A percentile compares a stretch with the other conserved stretches of the same genome.
Conservation (phyloP, 306 rosid species). For the Hippophae rhamnoides region DNA sequence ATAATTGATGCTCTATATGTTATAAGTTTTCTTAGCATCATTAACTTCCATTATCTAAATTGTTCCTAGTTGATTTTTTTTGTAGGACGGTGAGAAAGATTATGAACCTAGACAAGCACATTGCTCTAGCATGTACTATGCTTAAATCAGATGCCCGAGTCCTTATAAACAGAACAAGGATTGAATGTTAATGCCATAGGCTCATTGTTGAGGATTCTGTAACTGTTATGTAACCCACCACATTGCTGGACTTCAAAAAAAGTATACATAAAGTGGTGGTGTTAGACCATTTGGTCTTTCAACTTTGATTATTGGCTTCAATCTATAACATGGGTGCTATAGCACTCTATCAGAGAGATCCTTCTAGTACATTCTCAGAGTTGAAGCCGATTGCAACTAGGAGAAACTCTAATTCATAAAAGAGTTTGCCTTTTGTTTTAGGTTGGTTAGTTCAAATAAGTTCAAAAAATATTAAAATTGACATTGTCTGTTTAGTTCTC, state of each 20-base stretch:
- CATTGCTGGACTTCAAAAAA: constrained; percentile 96
- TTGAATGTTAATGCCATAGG: constrained; percentile 90
- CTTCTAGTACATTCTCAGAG: constrained; percentile 92
- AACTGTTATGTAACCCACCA: constrained; percentile 77
- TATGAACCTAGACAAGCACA: constrained; percentile 47
- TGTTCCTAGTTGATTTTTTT: no score
- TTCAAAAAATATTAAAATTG: no score
- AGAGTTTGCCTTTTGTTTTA: constrained; percentile 33
- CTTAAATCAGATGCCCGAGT: constrained; percentile 98
- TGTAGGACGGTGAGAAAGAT: constrained; percentile 48
- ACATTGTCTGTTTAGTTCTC: no score
- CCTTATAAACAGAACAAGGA: constrained; percentile 71
- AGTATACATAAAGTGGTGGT: constrained; percentile 98
- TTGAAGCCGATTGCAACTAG: constrained; percentile 96
- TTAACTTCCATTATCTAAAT: no score
- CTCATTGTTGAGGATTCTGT: constrained; percentile 93
- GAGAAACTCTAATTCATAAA: constrained; percentile 89
- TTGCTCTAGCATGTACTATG: constrained; percentile 91
- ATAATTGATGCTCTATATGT: background rate
- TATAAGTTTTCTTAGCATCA: no score
- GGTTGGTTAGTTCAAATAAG: no score
- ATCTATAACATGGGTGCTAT: constrained; percentile 61
- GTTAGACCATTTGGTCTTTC: constrained; percentile 95
- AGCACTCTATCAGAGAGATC: constrained; percentile 81
- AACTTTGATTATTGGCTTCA: constrained; percentile 85